Evolutionary conservation across 139 green algal genomes (phyloP), one percentile per base, ranked within the genome.

Genomic region (Mychonastes homosphaera): DNA sequence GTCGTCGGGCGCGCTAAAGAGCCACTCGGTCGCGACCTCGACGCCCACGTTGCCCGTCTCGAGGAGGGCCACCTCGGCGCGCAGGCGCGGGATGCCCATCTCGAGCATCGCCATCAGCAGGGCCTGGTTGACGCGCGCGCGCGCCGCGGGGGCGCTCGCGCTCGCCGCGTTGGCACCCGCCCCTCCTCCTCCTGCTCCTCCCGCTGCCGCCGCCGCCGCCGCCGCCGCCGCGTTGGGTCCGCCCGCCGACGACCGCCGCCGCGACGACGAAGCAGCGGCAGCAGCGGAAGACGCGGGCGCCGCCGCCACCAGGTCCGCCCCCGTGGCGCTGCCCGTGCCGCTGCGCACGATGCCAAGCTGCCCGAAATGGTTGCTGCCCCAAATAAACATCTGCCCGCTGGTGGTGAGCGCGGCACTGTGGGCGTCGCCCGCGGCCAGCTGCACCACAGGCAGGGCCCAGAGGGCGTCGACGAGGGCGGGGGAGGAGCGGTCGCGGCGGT

Each of bases 1-100:
- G 10, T 36, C 36, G 18, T 60, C 55, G n/a, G 47, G 64, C 35
- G 64, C 36, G 41, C 55, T 58, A 71, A 88, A 92, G 36, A 95
- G 76, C 85, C 85, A 95, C 69, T 95, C 87, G 0, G 86, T 81
- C 5, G 87, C 87, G 29, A 92, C 80, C 71, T 95, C 87, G n/a
- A 95, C 81, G n/a, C 82, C 82, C 8, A 85, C 76, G 60, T 89
- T 90, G 38, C 84, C 83, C 0, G 87, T 95, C 63, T 94, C 87
- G 18, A 64, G 70, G 29, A 95, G 70, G 8, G 87, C 87, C 16
- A 57, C 52, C 34, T 78, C 70, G 29, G 78, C 78, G 41, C 73
- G 77, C 10, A 76, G 71, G 23, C 48, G 34, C 4, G 84, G 75
- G 38, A 96, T 90, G 54, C 88, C 89, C 84, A 96, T 93, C 46